Conservation (phyloP, 306 rosid genomes). For the barrel medic (Medicago truncatula) region MtrunA17r5.0-ANR NC_053047.1:39775001-39775500, state of each 20-base stretch:
- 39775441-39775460: constrained; percentile 93
- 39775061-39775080: constrained; percentile 73
- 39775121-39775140: constrained; percentile 80
- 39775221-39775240: constrained; percentile 93
- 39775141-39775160: constrained; percentile 71
- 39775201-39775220: constrained; percentile 83
- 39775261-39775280: constrained; percentile 60
- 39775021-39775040: constrained; percentile 87
- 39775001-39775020: constrained; percentile 62
- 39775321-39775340: neutral
- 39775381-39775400: neutral
- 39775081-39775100: constrained; percentile 56
- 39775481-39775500: constrained; percentile 74
- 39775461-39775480: constrained; percentile 86
- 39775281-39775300: constrained; percentile 76
- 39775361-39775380: too few species aligned
- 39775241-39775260: constrained; percentile 63
- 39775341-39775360: too few species aligned
- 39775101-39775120: constrained; percentile 83
- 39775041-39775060: constrained; percentile 73
- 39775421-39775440: constrained; percentile 75
- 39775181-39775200: constrained; percentile 74
- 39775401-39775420: constrained; percentile 44
- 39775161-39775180: constrained; percentile 72
- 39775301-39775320: constrained; percentile 80